Evolutionary conservation across 2,329 filamentous ascomycete species (phyloP).

Genomic region (Paradendryphiella salina): DNA sequence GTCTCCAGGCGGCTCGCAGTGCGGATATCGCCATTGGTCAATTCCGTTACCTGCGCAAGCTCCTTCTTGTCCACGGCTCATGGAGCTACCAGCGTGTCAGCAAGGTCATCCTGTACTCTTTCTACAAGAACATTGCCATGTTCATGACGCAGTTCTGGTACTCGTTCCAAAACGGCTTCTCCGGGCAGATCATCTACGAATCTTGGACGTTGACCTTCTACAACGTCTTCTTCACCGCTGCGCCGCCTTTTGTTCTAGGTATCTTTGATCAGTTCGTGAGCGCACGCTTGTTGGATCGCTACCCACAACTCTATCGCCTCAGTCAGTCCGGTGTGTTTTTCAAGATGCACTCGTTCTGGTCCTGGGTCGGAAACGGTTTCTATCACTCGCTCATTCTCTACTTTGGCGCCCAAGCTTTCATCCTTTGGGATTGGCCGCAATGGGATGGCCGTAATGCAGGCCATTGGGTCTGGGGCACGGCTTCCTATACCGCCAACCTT

Average conservation of each 20-base stretch:
- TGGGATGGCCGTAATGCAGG: slow-evolving; percentile 79
- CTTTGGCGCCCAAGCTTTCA: slow-evolving; percentile 78
- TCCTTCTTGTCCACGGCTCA: slow-evolving; percentile 90
- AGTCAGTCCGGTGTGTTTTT: slow-evolving; percentile 95
- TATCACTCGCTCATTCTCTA: slow-evolving; percentile 97
- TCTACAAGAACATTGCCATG: slow-evolving; percentile 98
- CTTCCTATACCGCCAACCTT: slow-evolving; percentile 91
- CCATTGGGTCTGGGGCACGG: slow-evolving; percentile 97
- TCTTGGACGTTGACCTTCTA: slow-evolving; percentile 99
- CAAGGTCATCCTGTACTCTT: slow-evolving; percentile 97
- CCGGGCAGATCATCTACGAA: slow-evolving; percentile 96
- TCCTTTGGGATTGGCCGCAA: slow-evolving; percentile 76
- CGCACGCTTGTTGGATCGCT: slow-evolving; percentile 87
- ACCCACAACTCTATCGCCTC: slow-evolving; percentile 92
- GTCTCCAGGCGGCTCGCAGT: slow-evolving; percentile 91
- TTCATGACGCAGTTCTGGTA: slow-evolving; percentile 99
- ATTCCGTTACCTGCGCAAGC: slow-evolving; percentile 91
- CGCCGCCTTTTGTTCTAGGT: slow-evolving; percentile 90
- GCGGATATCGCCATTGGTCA: slow-evolving; percentile 95
- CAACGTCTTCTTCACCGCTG: slow-evolving; percentile 96
- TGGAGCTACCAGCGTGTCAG: slow-evolving; percentile 98
- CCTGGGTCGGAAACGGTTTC: slow-evolving; percentile 92
- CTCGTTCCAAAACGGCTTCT: slow-evolving; percentile 97
- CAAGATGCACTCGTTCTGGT: slow-evolving; percentile 85
- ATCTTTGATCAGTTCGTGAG: slow-evolving; percentile 98